A percentile compares a stretch with the other conserved stretches of the same genome.
phyloP scores from a whole-genome alignment of 331 rosid genomes.

The Pyracantha coccinea region DNA sequence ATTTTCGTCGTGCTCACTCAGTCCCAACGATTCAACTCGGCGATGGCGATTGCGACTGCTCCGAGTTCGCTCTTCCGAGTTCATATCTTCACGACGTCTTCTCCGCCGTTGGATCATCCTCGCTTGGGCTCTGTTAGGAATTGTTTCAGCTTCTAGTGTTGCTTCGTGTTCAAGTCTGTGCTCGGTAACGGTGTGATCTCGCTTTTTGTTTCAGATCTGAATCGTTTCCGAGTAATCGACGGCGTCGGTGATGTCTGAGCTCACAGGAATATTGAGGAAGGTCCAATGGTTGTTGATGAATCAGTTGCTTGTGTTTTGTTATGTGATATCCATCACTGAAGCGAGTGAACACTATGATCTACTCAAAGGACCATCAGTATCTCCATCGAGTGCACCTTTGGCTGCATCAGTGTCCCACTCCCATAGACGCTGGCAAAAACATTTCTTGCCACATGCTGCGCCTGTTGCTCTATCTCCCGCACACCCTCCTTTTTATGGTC shows the following conservation, averaged over 20 bases:
- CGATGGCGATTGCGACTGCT: conserved; percentile 30
- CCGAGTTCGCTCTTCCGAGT: conserved; percentile 13
- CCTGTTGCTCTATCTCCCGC: conserved; percentile 30
- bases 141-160: conserved; percentile 21
- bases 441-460: conserved; percentile 24
- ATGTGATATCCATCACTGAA: conserved; percentile 23
- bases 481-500: conserved; percentile 42
- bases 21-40: conserved; percentile 23
- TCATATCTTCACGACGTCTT: conserved; percentile 1
- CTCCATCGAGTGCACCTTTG: conserved; percentile 28
- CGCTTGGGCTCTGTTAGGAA: conserved; percentile 8
- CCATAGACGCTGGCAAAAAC: conserved; percentile 21
- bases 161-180: conserved; percentile 13
- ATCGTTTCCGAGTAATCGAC: conserved; percentile 20
- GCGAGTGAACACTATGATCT: conserved; percentile 17
- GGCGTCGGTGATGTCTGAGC: conserved; percentile 52
- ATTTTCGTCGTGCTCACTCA: conserved; percentile 14
- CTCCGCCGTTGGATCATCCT: conserved; percentile 26
- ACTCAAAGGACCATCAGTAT: conserved; percentile 13
- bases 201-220: conserved; percentile 58
- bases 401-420: conserved; percentile 26
- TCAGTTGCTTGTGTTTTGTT: conserved; percentile 39
- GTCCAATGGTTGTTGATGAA: conserved; percentile 30
- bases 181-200: conserved; percentile 21
- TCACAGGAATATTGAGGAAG: conserved; percentile 24